Base-by-base conservation (phyloP, 108 stramenopile species). In the Mayamaea pseudoterrestris region DNA sequence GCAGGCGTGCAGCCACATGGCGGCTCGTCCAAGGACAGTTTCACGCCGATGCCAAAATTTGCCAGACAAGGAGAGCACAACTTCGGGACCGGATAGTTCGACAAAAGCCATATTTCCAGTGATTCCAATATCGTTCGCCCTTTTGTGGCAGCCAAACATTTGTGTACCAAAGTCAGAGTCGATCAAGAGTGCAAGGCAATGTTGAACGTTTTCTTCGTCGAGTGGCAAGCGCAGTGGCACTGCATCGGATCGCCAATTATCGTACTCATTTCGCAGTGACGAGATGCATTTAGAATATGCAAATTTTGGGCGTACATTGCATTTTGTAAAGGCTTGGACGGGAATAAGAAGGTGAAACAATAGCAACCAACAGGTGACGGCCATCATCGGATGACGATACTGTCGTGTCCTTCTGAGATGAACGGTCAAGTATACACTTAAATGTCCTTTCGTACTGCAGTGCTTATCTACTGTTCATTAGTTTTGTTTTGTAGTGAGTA, bases 221-320 rank as follows among this genome's bases (percentile, higher is more conserved):
- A 74, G 47, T 20, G 3, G 34, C 47, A 65, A 44, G 23, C 57
- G 58, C 35, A 52, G 50, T 0, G 66, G 64, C 1, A 74, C 59
- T 11, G 58, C 68, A 67, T 80, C 76, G 18, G 54, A 47, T 17
- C 73, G 52, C 78, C 78, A 84, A 37, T 80, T 78, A 42, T 84
- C 83, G 62, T 84, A 84, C 9, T 66, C 55, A 42, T 82, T 82
- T n/a, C n/a, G n/a, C n/a, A n/a, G n/a, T n/a, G n/a, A n/a, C n/a
- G n/a, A n/a, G n/a, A n/a, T n/a, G n/a, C n/a, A n/a, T n/a, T n/a
- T n/a, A n/a, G n/a, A n/a, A n/a, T n/a, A n/a, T n/a, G n/a, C n/a
- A n/a, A n/a, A n/a, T n/a, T n/a, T n/a, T n/a, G n/a, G n/a, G n/a
- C n/a, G n/a, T n/a, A n/a, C n/a, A n/a, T n/a, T n/a, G n/a, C n/a